These are phyloP conservation scores for Corymbia citriodora DNA, from an alignment of 441 rosid species.

Conservation along the genomic window DNA sequence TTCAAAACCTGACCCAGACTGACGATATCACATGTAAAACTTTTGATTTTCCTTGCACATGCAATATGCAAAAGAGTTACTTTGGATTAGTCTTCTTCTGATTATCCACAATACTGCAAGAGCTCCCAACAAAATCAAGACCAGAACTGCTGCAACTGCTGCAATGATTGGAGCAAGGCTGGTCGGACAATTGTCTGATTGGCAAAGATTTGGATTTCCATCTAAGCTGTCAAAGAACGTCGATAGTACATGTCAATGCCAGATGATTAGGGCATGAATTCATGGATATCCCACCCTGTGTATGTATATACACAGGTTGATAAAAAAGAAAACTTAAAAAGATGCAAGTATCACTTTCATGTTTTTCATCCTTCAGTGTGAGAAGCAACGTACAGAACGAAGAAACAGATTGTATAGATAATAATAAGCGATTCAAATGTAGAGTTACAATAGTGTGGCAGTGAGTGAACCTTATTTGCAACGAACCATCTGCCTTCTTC, in stretches of 20 bases:
- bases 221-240: background rate
- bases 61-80: background rate
- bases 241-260: background rate
- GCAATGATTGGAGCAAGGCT: background rate
- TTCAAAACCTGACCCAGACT: background rate
- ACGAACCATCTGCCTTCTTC: background rate
- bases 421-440: background rate
- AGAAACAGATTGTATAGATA: background rate
- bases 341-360: background rate
- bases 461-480: constrained; percentile 11
- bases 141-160: background rate
- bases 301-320: background rate
- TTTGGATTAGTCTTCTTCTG: background rate
- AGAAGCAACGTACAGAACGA: background rate
- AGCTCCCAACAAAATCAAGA: background rate
- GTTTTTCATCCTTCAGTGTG: background rate
- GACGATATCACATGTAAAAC: background rate
- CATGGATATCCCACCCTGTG: background rate
- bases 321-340: background rate
- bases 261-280: background rate
- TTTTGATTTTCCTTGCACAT: background rate
- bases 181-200: background rate
- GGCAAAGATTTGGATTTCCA: constrained; percentile 9
- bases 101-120: background rate
- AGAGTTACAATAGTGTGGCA: background rate